Conservation (phyloP, 108 stramenopile genomes). For the Cyclostephanos tholiformis region DNA sequence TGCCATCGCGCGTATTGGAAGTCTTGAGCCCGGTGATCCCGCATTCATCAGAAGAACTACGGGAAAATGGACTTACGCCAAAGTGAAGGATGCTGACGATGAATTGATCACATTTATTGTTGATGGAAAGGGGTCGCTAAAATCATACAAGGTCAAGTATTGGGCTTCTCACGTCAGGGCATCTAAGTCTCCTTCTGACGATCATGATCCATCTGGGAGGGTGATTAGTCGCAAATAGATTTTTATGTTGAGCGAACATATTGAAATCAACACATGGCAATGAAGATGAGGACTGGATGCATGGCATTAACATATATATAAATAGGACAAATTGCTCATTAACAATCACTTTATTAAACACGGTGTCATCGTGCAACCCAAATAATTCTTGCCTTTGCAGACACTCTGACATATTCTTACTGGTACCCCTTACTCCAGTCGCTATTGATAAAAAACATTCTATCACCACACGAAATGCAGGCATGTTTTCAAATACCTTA, state of each 20-base stretch:
- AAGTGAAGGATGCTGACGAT: neutral
- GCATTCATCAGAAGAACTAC: slow-evolving; percentile 8
- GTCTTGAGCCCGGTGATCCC: slow-evolving; percentile 1
- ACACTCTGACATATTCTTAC: too few species aligned
- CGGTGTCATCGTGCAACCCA: too few species aligned
- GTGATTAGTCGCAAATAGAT: neutral
- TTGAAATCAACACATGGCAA: too few species aligned
- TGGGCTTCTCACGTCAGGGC: neutral
- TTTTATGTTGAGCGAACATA: neutral
- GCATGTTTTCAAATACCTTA: too few species aligned
- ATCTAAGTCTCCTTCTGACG: neutral
- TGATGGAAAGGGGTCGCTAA: slow-evolving; percentile 1
- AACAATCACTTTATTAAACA: too few species aligned
- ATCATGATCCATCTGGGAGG: neutral
- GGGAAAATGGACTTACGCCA: slow-evolving; percentile 10
- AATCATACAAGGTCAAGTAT: slow-evolving; percentile 11
- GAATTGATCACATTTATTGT: neutral
- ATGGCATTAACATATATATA: too few species aligned
- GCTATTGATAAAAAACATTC: too few species aligned
- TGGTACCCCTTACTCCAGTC: too few species aligned
- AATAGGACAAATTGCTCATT: too few species aligned
- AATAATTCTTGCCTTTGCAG: too few species aligned
- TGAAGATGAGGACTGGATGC: too few species aligned
- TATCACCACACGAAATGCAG: too few species aligned
- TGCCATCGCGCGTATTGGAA: neutral